phyloP scores from a whole-genome alignment of 2,329 filamentous ascomycete genomes.

The Cordyceps fumosorosea region DNA sequence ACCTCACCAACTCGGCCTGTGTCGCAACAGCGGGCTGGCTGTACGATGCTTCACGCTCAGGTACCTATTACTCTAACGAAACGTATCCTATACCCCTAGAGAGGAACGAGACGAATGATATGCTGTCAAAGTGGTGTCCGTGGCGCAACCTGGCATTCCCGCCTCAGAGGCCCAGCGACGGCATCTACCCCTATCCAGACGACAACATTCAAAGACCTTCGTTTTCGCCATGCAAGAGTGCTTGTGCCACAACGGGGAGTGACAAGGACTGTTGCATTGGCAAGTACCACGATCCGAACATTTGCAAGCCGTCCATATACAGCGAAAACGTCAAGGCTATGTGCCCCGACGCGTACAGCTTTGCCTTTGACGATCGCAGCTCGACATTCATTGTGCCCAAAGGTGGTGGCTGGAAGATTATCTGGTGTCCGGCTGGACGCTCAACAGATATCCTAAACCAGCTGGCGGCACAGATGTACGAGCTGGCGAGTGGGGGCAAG shows the following conservation, averaged over 20 bases:
- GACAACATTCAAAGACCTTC: slow-evolving; percentile 61
- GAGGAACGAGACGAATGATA: slow-evolving; percentile 44
- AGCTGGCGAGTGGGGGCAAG: slow-evolving; percentile 37
- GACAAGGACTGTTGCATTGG: slow-evolving; percentile 72
- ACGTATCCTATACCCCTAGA: slow-evolving; percentile 65
- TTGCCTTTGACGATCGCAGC: slow-evolving; percentile 54
- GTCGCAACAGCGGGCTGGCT: slow-evolving; percentile 63
- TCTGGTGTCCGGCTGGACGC: slow-evolving; percentile 63
- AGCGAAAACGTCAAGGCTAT: slow-evolving; percentile 63
- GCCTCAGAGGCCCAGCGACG: slow-evolving; percentile 64
- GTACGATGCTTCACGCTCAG: slow-evolving; percentile 45
- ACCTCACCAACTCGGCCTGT: slow-evolving; percentile 70
- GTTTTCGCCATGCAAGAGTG: slow-evolving; percentile 73
- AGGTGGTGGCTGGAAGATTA: slow-evolving; percentile 71
- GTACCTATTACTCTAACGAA: slow-evolving; percentile 55
- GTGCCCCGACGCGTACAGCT: slow-evolving; percentile 82
- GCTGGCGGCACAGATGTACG: slow-evolving; percentile 42
- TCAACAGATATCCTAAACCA: slow-evolving; percentile 53
- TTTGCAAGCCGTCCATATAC: slow-evolving; percentile 63
- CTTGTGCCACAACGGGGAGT: slow-evolving; percentile 62
- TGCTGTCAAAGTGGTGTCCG: slow-evolving; percentile 67
- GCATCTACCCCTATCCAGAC: slow-evolving; percentile 75
- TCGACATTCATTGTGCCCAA: slow-evolving; percentile 56
- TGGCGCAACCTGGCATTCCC: slow-evolving; percentile 67
- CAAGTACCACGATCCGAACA: slow-evolving; percentile 53